Percentiles rank a stretch among this genome's conserved stretches.
phyloP scores from a whole-genome alignment of 495 filamentous ascomycete genomes.

The Chlorociboria aeruginascens region DNA sequence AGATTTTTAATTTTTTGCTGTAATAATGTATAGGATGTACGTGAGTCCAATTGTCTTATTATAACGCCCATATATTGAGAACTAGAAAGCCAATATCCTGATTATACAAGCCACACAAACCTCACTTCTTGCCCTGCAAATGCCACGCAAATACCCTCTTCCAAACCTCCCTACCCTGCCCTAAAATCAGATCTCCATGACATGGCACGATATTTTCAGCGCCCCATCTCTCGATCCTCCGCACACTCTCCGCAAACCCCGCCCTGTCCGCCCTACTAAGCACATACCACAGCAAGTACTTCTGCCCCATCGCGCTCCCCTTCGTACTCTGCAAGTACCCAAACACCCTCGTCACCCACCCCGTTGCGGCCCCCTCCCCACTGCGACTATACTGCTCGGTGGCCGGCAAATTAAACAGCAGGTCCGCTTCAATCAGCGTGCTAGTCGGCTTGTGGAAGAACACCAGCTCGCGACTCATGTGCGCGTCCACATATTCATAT shows the following conservation, averaged over 20 bases:
- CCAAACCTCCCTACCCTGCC: slow-evolving; percentile 63
- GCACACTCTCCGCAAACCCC: slow-evolving; percentile 56
- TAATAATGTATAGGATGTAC: too few species aligned
- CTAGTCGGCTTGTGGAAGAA: slow-evolving; percentile 70
- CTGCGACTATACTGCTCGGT: slow-evolving; percentile 68
- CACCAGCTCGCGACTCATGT: slow-evolving; percentile 77
- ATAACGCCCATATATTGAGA: too few species aligned
- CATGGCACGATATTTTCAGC: slow-evolving; percentile 83
- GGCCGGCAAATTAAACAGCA: slow-evolving; percentile 86
- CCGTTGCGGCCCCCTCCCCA: slow-evolving; percentile 36
- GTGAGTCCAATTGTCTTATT: too few species aligned
- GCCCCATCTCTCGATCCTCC: slow-evolving; percentile 66
- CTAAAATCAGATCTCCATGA: slow-evolving; percentile 85
- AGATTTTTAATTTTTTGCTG: too few species aligned
- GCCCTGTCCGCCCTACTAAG: slow-evolving; percentile 48
- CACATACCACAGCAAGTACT: slow-evolving; percentile 73
- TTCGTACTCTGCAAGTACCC: slow-evolving; percentile 44
- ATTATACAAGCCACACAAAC: too few species aligned
- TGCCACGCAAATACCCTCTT: slow-evolving; percentile 80
- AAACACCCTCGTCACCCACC: slow-evolving; percentile 53
- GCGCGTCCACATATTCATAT: slow-evolving; percentile 67
- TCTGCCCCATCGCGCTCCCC: slow-evolving; percentile 59
- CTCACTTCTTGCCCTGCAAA: slow-evolving; percentile 40
- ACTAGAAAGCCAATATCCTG: too few species aligned
- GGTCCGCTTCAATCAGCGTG: slow-evolving; percentile 82